Conservation (phyloP, 305 asterid species). For the Fraxinus nigra region DNA sequence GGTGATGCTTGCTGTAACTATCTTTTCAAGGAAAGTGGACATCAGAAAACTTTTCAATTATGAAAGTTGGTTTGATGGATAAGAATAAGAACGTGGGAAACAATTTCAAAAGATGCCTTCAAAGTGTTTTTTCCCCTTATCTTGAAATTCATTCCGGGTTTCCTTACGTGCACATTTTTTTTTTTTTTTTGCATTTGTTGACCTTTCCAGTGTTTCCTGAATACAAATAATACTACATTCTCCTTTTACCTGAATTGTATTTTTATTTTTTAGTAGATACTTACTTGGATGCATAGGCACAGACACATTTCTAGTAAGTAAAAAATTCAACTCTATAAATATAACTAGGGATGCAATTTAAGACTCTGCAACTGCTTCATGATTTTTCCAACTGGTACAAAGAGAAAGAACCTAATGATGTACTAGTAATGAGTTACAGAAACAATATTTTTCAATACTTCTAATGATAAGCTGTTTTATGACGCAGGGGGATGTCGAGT, state of each 20-base stretch:
- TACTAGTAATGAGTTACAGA: not conserved
- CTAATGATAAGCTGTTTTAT: not conserved
- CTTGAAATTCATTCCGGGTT: not conserved
- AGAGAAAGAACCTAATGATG: not conserved
- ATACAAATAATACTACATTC: not conserved
- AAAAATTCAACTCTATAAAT: not conserved
- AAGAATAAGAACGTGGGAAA: not conserved
- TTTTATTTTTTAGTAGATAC: not conserved
- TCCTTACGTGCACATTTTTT: not conserved
- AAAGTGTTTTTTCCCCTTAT: not conserved
- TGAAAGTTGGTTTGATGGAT: not conserved
- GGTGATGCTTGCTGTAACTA: not conserved
- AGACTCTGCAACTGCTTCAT: conserved; percentile 5
- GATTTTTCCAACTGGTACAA: not conserved
- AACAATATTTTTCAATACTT: conserved; percentile 10
- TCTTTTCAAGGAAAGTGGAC: not conserved
- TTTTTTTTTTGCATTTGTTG: not conserved
- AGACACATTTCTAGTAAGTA: conserved; percentile 1
- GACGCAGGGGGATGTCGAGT: conserved; percentile 94
- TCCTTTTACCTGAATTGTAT: not conserved
- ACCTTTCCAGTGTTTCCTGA: not conserved
- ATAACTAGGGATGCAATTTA: not conserved
- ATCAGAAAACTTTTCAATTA: not conserved
- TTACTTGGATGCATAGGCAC: not conserved
- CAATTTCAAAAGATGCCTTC: not conserved